A percentile compares a stretch with the other conserved stretches of the same genome.
These are phyloP conservation scores for Xerocomellus chrysenteron DNA, from an alignment of 768 basidiomycete genomes.

Conservation along the genomic window DNA sequence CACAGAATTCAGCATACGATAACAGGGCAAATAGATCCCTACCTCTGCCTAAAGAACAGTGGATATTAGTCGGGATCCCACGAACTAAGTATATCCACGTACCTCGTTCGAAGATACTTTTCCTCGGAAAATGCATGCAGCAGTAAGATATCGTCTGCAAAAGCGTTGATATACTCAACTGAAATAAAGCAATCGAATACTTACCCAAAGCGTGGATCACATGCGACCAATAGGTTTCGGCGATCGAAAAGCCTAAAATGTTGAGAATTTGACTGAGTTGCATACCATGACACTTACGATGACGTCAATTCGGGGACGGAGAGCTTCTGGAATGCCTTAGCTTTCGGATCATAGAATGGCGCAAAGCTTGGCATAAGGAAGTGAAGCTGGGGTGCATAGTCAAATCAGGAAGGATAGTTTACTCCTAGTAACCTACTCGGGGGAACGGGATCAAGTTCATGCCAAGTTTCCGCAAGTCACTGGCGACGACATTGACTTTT, in stretches of 20 bases:
- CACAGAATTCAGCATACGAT: constrained; percentile 6
- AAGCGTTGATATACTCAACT: neutral
- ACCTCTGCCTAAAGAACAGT: constrained; percentile 48
- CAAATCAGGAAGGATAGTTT: neutral
- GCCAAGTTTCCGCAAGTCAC: constrained; percentile 84
- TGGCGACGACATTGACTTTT: constrained; percentile 27
- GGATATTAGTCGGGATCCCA: neutral
- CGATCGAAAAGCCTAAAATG: constrained; percentile 69
- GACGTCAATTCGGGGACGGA: constrained; percentile 70
- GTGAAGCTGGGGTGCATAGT: constrained; percentile 61
- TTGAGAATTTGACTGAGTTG: neutral
- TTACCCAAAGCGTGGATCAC: constrained; percentile 76
- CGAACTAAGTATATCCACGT: constrained; percentile 26
- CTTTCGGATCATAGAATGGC: constrained; percentile 73
- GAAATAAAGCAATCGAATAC: neutral
- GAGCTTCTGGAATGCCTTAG: constrained; percentile 56
- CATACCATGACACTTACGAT: constrained; percentile 47
- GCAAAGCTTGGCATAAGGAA: constrained; percentile 97
- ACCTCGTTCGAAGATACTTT: constrained; percentile 80
- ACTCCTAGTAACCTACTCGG: constrained; percentile 51
- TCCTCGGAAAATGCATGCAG: constrained; percentile 86
- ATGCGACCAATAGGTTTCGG: constrained; percentile 77
- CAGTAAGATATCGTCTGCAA: constrained; percentile 77
- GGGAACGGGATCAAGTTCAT: constrained; percentile 98
- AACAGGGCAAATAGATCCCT: constrained; percentile 24